A percentile compares a stretch with the other conserved stretches of the same genome.
Conservation (phyloP, 306 rosid species). For the Begonia peltatifolia region DNA sequence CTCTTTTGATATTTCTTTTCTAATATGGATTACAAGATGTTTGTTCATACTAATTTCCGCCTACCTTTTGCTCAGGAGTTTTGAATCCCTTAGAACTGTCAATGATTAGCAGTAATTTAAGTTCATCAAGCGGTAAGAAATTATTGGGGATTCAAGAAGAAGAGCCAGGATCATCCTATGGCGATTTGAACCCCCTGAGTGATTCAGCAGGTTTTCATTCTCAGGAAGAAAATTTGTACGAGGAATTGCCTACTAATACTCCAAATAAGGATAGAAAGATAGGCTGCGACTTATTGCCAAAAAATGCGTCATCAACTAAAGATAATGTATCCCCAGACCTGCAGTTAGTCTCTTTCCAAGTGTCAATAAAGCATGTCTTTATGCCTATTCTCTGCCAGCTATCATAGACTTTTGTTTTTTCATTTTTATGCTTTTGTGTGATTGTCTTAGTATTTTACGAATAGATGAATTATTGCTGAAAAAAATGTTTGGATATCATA, state of each 20-base stretch:
- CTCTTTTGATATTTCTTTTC: background rate
- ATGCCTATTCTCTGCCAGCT: background rate
- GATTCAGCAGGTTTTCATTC: constrained; percentile 21
- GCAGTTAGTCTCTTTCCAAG: constrained; percentile 26
- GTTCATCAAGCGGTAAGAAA: constrained; percentile 16
- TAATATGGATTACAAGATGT: background rate
- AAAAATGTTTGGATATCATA: background rate
- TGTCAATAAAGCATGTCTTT: background rate
- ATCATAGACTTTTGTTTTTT: background rate
- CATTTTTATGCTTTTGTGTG: background rate
- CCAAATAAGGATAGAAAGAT: constrained; percentile 8
- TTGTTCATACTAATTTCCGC: background rate
- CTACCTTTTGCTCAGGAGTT: constrained; percentile 38
- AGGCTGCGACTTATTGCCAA: constrained; percentile 26
- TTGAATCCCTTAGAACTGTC: constrained; percentile 71
- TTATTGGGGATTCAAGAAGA: constrained; percentile 47
- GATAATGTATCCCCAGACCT: constrained; percentile 20
- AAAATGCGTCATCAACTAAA: constrained; percentile 20
- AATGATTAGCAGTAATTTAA: constrained; percentile 42
- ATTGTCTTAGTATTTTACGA: background rate
- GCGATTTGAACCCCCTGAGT: background rate
- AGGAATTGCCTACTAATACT: constrained; percentile 22
- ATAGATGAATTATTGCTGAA: background rate
- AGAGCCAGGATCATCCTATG: constrained; percentile 11
- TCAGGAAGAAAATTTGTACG: constrained; percentile 36